Evolutionary conservation across 805 yeast genomes (phyloP), one percentile per base, ranked within the genome.

Genomic region (Barnettozyma sp.): DNA sequence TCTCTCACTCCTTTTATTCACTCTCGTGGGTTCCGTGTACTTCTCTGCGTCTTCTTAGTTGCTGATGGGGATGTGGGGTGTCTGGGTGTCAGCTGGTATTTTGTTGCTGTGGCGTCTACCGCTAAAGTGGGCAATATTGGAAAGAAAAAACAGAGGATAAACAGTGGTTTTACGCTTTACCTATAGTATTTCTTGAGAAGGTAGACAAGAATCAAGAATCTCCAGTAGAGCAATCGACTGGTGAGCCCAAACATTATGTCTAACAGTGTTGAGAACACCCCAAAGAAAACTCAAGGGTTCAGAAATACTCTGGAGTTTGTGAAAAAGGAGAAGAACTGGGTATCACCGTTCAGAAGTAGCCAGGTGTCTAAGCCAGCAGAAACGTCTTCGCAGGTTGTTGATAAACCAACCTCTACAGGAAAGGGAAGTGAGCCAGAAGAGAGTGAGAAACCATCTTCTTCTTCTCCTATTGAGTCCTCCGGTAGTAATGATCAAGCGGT

Each of bases 261-360:
- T 12, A 14, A 16, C 16, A 24, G 6, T 11, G 15, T 14, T 24
- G 27, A 25, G 10, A n/a, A n/a, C n/a, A 22, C 24, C 24, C 24
- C 24, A 12, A 9, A 22, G 9, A 9, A 9, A 22, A 22, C 12
- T 22, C 27, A 29, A 23, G 17, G 41, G 21, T 48, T 50, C 36
- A 49, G 53, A 25, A 33, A 38, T 34, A 45, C 50, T 2, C 41
- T 50, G 31, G 39, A 45, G 26, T 34, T 40, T 9, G 49, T 44
- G 16, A 45, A 45, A 30, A 46, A 47, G 13, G 45, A 50, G 30
- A 45, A 50, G 32, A 46, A 44, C 10, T 52, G 57, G 57, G 50
- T 51, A 13, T 52, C 57, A 7, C 57, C 57, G 9, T 52, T 52
- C 38, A 50, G 57, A 39, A 18, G 14, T 8, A 18, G n/a, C 14